Evolutionary conservation across 257 asterid species (phyloP).

Genomic region (Fraxinus pennsylvanica): DNA sequence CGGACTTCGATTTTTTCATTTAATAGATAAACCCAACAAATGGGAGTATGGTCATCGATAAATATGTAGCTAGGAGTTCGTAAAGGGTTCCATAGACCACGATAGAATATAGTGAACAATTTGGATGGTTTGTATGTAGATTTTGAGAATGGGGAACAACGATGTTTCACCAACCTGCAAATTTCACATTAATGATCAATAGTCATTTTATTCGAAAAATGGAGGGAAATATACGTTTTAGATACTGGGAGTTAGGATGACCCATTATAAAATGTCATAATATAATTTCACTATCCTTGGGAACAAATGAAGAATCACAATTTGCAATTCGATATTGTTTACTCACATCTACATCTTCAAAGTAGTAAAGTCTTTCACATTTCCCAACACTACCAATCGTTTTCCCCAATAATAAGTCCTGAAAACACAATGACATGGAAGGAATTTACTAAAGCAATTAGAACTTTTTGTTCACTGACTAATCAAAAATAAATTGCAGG

Average conservation of each 20-base stretch:
- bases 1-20: background rate
- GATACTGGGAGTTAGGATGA: background rate
- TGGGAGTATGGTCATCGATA: background rate
- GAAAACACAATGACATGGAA: background rate
- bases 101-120: too few relatives aligned
- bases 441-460: background rate
- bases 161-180: background rate
- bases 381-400: conserved; percentile 21
- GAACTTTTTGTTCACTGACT: too few relatives aligned
- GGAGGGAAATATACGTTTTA: background rate
- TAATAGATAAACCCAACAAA: background rate
- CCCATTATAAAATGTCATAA: background rate
- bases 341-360: background rate
- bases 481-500: background rate
- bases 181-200: background rate
- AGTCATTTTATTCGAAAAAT: too few relatives aligned
- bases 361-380: background rate
- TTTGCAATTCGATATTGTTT: background rate
- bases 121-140: too few relatives aligned
- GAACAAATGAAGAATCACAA: background rate
- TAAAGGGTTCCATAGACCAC: background rate
- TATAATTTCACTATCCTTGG: background rate
- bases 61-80: background rate
- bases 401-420: conserved; percentile 13
- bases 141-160: background rate